Base-by-base conservation (phyloP, 2,329 filamentous ascomycete genomes). In the Daldinia eschscholtzii region DNA sequence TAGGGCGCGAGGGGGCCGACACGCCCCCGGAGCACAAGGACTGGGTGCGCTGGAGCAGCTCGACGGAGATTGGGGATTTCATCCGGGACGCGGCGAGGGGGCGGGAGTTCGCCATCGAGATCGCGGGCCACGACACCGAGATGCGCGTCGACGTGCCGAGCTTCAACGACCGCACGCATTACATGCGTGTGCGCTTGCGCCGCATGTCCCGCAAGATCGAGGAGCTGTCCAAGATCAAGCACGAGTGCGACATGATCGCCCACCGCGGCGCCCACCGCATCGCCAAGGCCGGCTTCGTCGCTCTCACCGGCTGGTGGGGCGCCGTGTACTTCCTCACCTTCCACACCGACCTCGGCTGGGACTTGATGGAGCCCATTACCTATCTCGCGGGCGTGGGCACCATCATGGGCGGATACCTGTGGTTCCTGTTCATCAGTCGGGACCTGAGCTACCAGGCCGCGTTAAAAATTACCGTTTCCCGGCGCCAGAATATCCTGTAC, bases 51-150 rank as follows among this genome's bases (percentile, higher is more conserved):
- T 98, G 94, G 94, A 94, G 91, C 50, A 89, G 90, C 46, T 93
- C 91, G 33, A 97, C 94, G 0, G 94, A 98, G 78, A 92, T 98
- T 35, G 94, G 94, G 9, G 94, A 97, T 81, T 98, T 98, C 76
- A 96, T 98, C 72, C 89, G 93, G 7, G 94, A 98, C 77, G 94
- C 94, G 0, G 93, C 94, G 0, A 86, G 93, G 2, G 93, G 92
- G 0, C 89, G 92, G 61, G 93, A 97, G 76, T 97, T 98, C 76
- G 89, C 91, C 2, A 89, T 98, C 48, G 88, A 91, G 60, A 93
- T 98, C 64, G 92, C 97, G 77, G 93, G 93, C 0, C 81, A 83
- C 64, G 71, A 79, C 10, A 72, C 81, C 13, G 89, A 93, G 73
- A 91, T 97, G 72, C 87, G 89, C 15, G 91, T 97, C 6, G 90